Base-by-base conservation (phyloP, 305 asterid genomes). In the Solanum hybrid region DNA sequence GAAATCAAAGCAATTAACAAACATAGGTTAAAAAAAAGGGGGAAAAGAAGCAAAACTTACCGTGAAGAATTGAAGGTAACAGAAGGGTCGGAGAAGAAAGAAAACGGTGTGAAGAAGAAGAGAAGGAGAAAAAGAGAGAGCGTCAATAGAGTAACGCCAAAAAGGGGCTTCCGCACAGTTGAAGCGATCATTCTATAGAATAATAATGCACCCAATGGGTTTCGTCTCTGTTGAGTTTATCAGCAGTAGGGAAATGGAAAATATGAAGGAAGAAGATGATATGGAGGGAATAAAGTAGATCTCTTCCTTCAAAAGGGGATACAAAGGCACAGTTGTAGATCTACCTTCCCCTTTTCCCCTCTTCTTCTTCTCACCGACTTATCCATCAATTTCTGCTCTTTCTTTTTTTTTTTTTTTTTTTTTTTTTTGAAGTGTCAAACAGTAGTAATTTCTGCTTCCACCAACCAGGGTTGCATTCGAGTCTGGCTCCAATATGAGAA, bases 81-180 rank as follows among this genome's bases (percentile, higher is more conserved):
- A 61, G 89, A 70, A 79, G 45, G 34, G 6, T 73, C 70, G 15
- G 90, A 89, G 87, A 90, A 89, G 26, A 93, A 90, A 85, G 91
- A 27, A 72, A 90, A 91, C 12, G 95, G 91, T 15, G 95, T 32
- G 29, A 90, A 91, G 8, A 89, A 87, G 75, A 90, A 10, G 65
- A 92, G 83, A 65, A 86, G 86, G 76, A 92, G 83, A 45, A 93
- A 86, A 12, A 91, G 92, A 68, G 90, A 89, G 32, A 91, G 4
- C 3, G 89, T 51, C 39, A 93, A 37, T 31, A 89, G 51, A 4
- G 93, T 88, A 34, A 91, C 26, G 26, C 89, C 90, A 76, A 90
- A 45, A 87, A 90, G 79, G 24, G 92, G 93, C 87, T 90, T 93
- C 79, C 88, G 91, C 91, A 90, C 89, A 79, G 91, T 51, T 12